These are phyloP conservation scores for Phlyctochytrium planicorne DNA, from an alignment of 192 early-diverging fungal species.

Conservation along the genomic window DNA sequence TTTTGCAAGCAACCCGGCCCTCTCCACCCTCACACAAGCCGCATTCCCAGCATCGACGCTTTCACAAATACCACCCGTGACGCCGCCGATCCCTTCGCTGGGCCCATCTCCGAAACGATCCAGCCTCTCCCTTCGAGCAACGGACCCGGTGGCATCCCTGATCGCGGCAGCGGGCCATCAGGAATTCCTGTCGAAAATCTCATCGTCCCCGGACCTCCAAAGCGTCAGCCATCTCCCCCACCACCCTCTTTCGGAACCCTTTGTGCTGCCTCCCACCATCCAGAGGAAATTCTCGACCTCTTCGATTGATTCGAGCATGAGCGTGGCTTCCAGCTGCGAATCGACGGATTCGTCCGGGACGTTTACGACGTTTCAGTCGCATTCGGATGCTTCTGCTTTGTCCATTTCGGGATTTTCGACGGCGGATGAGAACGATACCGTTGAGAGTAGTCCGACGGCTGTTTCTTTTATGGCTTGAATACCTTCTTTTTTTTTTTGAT, in stretches of 20 bases:
- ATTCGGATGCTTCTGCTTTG: background rate
- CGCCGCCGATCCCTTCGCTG: no score
- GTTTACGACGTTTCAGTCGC: background rate
- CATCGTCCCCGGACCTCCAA: background rate
- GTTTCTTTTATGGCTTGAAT: no score
- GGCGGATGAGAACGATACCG: background rate
- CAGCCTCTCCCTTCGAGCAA: no score
- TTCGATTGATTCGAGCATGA: background rate
- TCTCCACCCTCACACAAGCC: no score
- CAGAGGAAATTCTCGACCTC: background rate
- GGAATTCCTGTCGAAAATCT: background rate
- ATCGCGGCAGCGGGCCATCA: background rate
- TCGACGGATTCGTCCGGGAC: background rate
- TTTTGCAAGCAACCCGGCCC: no score
- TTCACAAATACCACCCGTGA: no score
- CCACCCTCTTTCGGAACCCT: no score
- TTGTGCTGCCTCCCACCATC: background rate
- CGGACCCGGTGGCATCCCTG: no score
- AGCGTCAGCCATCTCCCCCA: background rate
- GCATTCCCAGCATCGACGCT: no score
- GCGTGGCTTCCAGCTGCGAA: background rate
- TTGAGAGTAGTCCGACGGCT: background rate
- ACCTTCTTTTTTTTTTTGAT: no score
- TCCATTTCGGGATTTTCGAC: slow-evolving; percentile 1
- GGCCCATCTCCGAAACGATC: no score